Conservation (phyloP, 2,329 filamentous ascomycete genomes). For the Biscogniauxia sp. region DNA sequence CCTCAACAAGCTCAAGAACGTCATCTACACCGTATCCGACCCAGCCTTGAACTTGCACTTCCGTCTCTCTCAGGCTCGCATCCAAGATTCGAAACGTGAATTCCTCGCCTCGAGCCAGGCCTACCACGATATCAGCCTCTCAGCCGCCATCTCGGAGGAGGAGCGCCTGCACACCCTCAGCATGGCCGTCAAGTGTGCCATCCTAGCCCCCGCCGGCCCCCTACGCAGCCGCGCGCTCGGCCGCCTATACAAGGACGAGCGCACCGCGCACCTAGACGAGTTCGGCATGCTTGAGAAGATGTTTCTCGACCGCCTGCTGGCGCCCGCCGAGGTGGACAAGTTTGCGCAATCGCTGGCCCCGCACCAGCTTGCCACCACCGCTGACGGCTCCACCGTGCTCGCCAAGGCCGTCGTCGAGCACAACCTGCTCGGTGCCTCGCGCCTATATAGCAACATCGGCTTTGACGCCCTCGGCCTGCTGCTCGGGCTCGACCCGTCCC, state of each 20-base stretch:
- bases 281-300: conserved; percentile 95
- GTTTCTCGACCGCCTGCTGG: conserved; percentile 84
- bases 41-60: conserved; percentile 78
- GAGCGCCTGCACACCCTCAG: conserved; percentile 82
- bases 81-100: conserved; percentile 83
- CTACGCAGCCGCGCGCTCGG: conserved; percentile 76
- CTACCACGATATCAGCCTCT: conserved; percentile 85
- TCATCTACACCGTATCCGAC: conserved; percentile 77
- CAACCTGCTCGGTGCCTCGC: conserved; percentile 84
- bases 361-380: conserved; percentile 86
- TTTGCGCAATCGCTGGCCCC: conserved; percentile 79
- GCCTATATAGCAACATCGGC: conserved; percentile 73
- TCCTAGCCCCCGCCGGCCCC: conserved; percentile 88
- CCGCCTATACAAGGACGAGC: conserved; percentile 90
- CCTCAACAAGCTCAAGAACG: conserved; percentile 92
- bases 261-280: conserved; percentile 71
- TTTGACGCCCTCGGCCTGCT: conserved; percentile 74
- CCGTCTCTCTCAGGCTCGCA: conserved; percentile 85
- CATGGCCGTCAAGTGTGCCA: conserved; percentile 87
- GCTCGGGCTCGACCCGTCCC: conserved; percentile 73
- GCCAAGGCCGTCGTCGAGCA: conserved; percentile 94
- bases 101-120: conserved; percentile 85
- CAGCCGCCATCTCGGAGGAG: conserved; percentile 74
- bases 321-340: conserved; percentile 76
- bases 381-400: conserved; percentile 89